Evolutionary conservation across 2,329 filamentous ascomycete genomes (phyloP).

Genomic region (Gliomastix tumulicola): DNA sequence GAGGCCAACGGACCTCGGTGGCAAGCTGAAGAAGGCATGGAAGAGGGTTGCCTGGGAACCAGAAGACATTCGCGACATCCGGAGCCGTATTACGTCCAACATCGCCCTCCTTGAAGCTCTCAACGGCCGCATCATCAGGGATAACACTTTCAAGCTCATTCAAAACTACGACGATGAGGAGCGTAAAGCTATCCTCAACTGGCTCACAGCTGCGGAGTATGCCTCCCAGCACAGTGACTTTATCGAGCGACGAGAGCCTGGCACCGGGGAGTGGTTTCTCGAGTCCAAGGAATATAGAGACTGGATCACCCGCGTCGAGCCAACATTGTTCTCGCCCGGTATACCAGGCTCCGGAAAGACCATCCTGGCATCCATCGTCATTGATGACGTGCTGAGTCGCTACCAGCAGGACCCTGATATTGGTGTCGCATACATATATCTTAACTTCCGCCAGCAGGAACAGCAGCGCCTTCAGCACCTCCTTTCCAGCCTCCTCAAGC

Average conservation of each 20-base stretch:
- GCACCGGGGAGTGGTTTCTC: constrained; percentile 39
- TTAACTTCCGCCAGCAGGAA: constrained; percentile 26
- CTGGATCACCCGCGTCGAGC: constrained; percentile 17
- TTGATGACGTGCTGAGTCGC: constrained; percentile 26
- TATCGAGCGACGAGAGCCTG: constrained; percentile 21
- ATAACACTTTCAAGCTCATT: no score
- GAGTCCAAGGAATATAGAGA: constrained; percentile 21
- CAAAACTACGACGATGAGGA: background rate
- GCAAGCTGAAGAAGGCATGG: no score
- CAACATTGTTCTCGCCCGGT: constrained; percentile 36
- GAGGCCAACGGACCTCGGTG: no score
- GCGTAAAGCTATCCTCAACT: constrained; percentile 17
- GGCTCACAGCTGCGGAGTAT: constrained; percentile 29
- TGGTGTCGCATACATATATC: constrained; percentile 38
- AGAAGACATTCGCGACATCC: no score
- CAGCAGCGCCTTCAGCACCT: constrained; percentile 26
- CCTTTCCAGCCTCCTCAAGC: constrained; percentile 24
- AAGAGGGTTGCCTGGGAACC: no score
- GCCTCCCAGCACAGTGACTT: constrained; percentile 29
- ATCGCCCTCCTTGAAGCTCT: no score
- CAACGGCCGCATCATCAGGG: no score
- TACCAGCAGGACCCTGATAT: constrained; percentile 13
- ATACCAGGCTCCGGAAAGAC: constrained; percentile 43
- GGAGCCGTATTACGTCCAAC: no score
- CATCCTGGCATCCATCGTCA: constrained; percentile 29